Base-by-base conservation (phyloP, 176 grass and related monocot genomes). In the Rhipidocladum racemiflorum region DNA sequence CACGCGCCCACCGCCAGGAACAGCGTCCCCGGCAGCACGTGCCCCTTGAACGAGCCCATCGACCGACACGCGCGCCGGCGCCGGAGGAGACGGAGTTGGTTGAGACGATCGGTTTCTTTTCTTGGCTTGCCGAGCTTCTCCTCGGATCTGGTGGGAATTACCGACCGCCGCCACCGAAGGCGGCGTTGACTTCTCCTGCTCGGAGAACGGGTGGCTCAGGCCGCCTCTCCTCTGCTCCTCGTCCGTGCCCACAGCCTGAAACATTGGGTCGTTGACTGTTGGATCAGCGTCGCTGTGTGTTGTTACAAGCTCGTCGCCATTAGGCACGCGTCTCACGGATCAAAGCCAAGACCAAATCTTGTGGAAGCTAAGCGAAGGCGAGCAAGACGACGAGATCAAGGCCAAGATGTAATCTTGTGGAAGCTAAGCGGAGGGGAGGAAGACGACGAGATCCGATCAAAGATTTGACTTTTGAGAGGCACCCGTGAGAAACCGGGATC, bases 11-110 rank as follows among this genome's bases (percentile, higher is more conserved):
- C 92, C 0, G 54, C 5, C 0, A 97, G 90, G 90, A 97, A 97
- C 2, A 97, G 88, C 1, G 88, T 97, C 61, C 92, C 95, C 2
- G 95, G 95, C 0, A 97, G 90, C 70, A 82, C 88, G 92, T 97
- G 95, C 9, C 95, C 95, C 65, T 70, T 91, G 81, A 97, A 97
- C 54, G 95, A 97, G 16, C 92, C 92, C 92, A 97, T 97, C 63
- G 55, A 2, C 1, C 1, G 30, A 30, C 30, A 30, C 48, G 4
- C 50, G 10, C 27, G 9, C 42, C 24, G 65, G 10, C 18, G n/a
- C 63, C 8, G 20, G 50, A 21, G 50, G 50, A 21, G 6, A 18
- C 50, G 18, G 50, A 0, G 18, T 18, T 2, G 53, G 53, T n/a
- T 55, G 53, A 55, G 53, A 2, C n/a, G 53, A n/a, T 55, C 9